A percentile compares a stretch with the other conserved stretches of the same genome.
phyloP scores from a whole-genome alignment of 176 grass and related monocot species.

The Ampelocalamus luodianensis region DNA sequence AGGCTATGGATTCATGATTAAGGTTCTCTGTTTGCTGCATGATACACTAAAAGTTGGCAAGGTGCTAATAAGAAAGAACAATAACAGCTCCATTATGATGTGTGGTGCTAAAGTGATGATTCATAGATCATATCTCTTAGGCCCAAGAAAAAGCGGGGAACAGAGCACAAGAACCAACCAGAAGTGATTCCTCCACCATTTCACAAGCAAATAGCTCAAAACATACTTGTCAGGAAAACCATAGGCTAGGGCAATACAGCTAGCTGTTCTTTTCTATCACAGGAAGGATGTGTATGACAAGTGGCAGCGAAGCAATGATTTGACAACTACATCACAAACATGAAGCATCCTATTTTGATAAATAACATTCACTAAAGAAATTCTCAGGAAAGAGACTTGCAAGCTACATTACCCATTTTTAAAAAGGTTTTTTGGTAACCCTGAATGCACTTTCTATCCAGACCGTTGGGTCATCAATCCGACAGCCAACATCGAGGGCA shows the following conservation, averaged over 20 bases:
- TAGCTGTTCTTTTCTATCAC: slow-evolving; percentile 26
- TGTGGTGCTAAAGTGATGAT: slow-evolving; percentile 31
- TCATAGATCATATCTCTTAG: slow-evolving; percentile 32
- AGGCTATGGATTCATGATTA: slow-evolving; percentile 27
- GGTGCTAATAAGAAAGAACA: slow-evolving; percentile 21
- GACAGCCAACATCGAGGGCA: not conserved
- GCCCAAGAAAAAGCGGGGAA: not conserved
- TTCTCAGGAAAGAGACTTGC: slow-evolving; percentile 19
- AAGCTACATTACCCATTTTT: slow-evolving; percentile 4
- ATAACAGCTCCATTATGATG: not conserved
- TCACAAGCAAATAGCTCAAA: slow-evolving; percentile 44
- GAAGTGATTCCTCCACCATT: slow-evolving; percentile 39
- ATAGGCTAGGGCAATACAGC: slow-evolving; percentile 38
- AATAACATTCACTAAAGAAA: slow-evolving; percentile 6
- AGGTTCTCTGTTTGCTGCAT: slow-evolving; percentile 2
- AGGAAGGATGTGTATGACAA: slow-evolving; percentile 25
- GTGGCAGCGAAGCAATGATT: slow-evolving; percentile 12
- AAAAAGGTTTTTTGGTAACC: not conserved
- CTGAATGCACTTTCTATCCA: slow-evolving; percentile 15
- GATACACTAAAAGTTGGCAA: slow-evolving; percentile 21
- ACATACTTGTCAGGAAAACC: slow-evolving; percentile 23
- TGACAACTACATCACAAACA: slow-evolving; percentile 35
- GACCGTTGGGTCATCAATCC: not conserved
- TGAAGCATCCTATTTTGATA: slow-evolving; percentile 8
- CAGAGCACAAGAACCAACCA: slow-evolving; percentile 18